Evolutionary conservation across 257 asterid genomes (phyloP).

Genomic region (Gentiana dahurica): DNA sequence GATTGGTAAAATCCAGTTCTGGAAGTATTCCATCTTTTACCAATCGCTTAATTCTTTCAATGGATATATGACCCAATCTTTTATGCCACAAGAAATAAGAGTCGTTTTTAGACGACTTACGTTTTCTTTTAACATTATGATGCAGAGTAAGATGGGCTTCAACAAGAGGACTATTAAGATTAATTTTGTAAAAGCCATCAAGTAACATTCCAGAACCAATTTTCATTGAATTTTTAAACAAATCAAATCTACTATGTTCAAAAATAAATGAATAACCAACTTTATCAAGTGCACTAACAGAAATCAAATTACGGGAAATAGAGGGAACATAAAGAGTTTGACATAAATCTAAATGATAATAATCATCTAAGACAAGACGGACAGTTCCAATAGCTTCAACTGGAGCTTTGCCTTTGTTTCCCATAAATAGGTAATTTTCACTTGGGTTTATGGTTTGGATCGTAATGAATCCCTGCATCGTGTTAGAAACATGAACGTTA

Average conservation of each 20-base stretch:
- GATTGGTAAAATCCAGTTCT: too few relatives aligned
- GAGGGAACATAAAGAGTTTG: not conserved
- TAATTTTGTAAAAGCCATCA: not conserved
- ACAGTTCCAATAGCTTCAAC: not conserved
- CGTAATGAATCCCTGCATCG: not conserved
- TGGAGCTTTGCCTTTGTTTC: not conserved
- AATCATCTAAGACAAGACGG: not conserved
- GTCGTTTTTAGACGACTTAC: too few relatives aligned
- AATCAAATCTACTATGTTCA: not conserved
- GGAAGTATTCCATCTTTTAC: too few relatives aligned
- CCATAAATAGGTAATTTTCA: not conserved
- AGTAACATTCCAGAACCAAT: not conserved
- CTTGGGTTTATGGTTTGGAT: not conserved
- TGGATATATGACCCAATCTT: too few relatives aligned
- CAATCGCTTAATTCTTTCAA: too few relatives aligned
- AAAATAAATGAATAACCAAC: not conserved
- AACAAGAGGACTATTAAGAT: not conserved
- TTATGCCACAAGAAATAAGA: too few relatives aligned
- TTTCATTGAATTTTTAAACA: not conserved
- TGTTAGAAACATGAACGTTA: too few relatives aligned
- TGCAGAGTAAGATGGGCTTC: not conserved
- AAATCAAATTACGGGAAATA: constrained; percentile 1
- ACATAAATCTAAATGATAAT: not conserved
- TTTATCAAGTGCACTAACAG: not conserved
- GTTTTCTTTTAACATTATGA: too few relatives aligned